These are phyloP conservation scores for Rhodotorula sp. DNA, from an alignment of 1,284 basidiomycete species.

Conservation along the genomic window DNA sequence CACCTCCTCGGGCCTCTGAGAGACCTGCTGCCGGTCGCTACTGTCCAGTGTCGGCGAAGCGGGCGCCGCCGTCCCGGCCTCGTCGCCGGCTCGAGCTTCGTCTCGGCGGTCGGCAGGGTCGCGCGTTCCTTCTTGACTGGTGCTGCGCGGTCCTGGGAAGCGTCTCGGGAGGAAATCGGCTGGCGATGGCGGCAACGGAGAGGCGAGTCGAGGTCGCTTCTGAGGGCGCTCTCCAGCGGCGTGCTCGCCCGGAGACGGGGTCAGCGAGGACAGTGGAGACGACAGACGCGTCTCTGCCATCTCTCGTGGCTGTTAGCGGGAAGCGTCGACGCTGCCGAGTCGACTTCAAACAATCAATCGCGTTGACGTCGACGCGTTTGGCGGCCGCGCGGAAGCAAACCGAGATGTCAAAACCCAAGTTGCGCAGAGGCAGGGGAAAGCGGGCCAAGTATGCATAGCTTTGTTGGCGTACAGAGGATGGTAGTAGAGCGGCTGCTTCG, in stretches of 20 bases:
- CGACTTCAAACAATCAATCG: neutral
- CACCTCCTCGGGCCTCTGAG: neutral
- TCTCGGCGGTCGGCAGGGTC: neutral
- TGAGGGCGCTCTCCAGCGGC: neutral
- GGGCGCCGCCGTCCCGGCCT: neutral
- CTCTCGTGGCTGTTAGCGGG: too few species aligned
- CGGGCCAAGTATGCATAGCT: neutral
- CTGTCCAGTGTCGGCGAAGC: neutral
- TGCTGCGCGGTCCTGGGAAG: neutral
- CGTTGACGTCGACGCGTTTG: neutral
- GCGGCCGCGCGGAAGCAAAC: neutral
- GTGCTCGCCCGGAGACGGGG: neutral
- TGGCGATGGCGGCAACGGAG: neutral
- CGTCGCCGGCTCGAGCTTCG: neutral
- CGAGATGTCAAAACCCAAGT: neutral
- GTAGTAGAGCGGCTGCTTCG: neutral
- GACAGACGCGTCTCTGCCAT: neutral
- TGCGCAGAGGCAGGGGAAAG: neutral
- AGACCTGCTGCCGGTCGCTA: neutral
- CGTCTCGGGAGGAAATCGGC: neutral
- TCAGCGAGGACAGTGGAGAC: constrained; percentile 17
- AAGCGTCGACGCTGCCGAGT: too few species aligned
- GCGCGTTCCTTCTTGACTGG: neutral
- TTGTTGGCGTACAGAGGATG: neutral
- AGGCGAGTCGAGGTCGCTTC: constrained; percentile 24